These are phyloP conservation scores for Lactarius pseudohatsudake DNA, from an alignment of 768 basidiomycete species.

Conservation along the genomic window DNA sequence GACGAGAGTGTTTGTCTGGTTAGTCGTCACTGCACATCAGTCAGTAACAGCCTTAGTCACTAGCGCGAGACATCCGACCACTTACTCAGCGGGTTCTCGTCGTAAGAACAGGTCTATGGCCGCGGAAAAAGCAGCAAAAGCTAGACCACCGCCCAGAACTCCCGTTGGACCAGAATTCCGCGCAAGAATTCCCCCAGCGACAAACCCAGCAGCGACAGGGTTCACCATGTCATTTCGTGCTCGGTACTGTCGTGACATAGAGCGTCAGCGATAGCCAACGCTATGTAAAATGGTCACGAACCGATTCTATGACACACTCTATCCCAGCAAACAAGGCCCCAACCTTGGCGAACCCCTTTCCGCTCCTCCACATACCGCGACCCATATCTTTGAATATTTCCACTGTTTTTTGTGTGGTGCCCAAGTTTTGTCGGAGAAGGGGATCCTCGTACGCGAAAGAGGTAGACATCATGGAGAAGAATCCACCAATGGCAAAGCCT, in stretches of 20 bases:
- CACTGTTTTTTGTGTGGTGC: conserved; percentile 72
- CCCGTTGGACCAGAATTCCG: conserved; percentile 85
- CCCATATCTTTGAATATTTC: conserved; percentile 95
- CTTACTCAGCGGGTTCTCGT: conserved; percentile 78
- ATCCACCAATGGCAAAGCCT: conserved; percentile 93
- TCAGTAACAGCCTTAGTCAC: conserved; percentile 12
- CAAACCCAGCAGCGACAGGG: conserved; percentile 81
- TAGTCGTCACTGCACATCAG: conserved; percentile 21
- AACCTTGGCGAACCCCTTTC: conserved; percentile 92
- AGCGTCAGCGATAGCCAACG: not conserved
- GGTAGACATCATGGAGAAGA: conserved; percentile 95
- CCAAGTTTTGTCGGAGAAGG: conserved; percentile 62
- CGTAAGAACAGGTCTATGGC: conserved; percentile 86
- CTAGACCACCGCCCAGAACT: conserved; percentile 82
- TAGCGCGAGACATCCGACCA: conserved; percentile 4
- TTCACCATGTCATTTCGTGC: conserved; percentile 96
- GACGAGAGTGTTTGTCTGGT: not conserved
- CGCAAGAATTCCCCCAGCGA: conserved; percentile 87
- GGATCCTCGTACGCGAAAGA: conserved; percentile 97
- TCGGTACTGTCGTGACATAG: conserved; percentile 64
- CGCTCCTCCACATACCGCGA: conserved; percentile 82
- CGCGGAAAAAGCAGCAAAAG: conserved; percentile 91
- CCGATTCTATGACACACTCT: conserved; percentile 94
- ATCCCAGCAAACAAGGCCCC: conserved; percentile 93
- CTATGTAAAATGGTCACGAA: conserved; percentile 43